These are phyloP conservation scores for Dioszegia crocea DNA, from an alignment of 768 basidiomycete genomes.

Conservation along the genomic window DNA sequence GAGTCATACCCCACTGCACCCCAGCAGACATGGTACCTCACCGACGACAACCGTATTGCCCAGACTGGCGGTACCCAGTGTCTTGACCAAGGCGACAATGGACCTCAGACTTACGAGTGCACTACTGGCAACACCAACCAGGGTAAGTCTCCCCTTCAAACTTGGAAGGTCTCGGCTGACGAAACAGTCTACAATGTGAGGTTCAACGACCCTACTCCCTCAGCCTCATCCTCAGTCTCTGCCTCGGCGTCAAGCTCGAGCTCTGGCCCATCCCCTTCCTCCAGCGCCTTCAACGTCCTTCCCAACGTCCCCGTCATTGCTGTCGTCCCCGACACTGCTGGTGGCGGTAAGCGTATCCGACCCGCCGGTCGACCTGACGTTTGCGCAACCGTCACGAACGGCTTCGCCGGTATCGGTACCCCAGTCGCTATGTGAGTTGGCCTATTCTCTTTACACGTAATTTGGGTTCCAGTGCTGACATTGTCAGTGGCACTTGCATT, in stretches of 20 bases:
- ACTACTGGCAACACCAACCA: conserved; percentile 48
- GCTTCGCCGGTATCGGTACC: background rate
- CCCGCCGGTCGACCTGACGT: background rate
- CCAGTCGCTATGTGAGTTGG: background rate
- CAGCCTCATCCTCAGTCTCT: conserved; percentile 13
- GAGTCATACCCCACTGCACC: conserved; percentile 18
- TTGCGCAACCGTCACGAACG: background rate
- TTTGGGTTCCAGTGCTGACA: too few species aligned
- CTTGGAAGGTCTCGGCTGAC: background rate
- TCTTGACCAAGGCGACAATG: conserved; percentile 37
- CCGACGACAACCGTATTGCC: conserved; percentile 44
- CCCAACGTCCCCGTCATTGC: background rate
- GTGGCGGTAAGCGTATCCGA: conserved; percentile 13
- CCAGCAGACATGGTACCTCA: conserved; percentile 37
- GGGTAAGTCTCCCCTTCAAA: too few species aligned
- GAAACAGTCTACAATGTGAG: background rate
- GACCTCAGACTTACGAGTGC: conserved; percentile 45
- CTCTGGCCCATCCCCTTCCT: background rate
- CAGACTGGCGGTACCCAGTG: conserved; percentile 47
- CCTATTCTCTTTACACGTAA: background rate
- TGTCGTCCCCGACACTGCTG: background rate
- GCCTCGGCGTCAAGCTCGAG: conserved; percentile 7
- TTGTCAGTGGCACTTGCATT: too few species aligned
- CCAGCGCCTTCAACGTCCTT: background rate
- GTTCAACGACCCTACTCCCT: background rate